Evolutionary conservation across 2,329 filamentous ascomycete genomes (phyloP).

Genomic region (Canariomyces notabilis): DNA sequence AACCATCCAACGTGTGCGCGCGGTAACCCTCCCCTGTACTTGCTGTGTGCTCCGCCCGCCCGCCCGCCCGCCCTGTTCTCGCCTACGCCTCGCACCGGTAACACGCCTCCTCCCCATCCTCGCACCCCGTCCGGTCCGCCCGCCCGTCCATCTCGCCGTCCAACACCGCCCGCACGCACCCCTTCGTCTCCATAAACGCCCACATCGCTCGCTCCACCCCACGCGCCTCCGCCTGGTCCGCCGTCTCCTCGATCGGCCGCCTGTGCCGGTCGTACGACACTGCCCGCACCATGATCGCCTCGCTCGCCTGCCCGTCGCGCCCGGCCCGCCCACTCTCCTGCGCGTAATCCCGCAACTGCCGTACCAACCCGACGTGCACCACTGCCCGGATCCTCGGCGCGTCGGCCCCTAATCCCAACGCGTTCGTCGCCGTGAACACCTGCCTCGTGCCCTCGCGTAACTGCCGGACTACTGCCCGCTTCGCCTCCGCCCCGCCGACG

Average conservation of each 20-base stretch:
- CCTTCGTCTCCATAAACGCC: background rate
- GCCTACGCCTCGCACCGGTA: too few relatives aligned
- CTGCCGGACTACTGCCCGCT: background rate
- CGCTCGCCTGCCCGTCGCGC: background rate
- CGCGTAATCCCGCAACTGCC: conserved; percentile 5
- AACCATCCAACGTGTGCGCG: too few relatives aligned
- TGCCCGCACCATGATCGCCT: conserved; percentile 2
- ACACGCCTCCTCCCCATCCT: conserved; percentile 2
- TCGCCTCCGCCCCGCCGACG: background rate
- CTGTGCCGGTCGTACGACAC: background rate
- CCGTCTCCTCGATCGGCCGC: background rate
- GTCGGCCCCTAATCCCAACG: conserved; percentile 1
- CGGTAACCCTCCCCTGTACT: too few relatives aligned
- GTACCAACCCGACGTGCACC: background rate
- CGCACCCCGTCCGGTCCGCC: background rate
- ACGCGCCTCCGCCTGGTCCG: background rate
- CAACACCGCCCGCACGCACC: background rate
- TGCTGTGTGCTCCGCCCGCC: too few relatives aligned
- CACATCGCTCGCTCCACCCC: background rate
- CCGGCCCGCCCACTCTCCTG: conserved; percentile 9
- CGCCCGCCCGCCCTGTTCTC: too few relatives aligned
- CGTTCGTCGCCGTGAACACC: conserved; percentile 2
- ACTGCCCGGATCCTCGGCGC: background rate
- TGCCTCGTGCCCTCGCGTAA: background rate
- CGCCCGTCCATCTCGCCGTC: conserved; percentile 2